Evolutionary conservation across 768 basidiomycete species (phyloP), one percentile per base, ranked within the genome.

Genomic region (Amanita jacksonii): DNA sequence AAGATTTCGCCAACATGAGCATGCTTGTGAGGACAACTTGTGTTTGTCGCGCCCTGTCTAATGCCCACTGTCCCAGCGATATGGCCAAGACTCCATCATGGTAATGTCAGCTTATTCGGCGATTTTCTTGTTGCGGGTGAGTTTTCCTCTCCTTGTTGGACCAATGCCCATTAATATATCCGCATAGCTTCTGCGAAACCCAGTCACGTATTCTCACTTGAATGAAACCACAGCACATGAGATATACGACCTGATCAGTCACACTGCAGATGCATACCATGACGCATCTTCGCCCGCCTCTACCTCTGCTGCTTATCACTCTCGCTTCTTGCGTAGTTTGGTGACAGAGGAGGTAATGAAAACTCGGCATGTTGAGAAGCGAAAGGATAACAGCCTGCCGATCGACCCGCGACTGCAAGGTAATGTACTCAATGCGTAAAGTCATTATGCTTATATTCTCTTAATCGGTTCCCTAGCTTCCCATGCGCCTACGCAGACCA

Each of bases 81-180:
- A 90, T 52, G 76, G 82, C 6, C 88, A 90, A 65, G 87, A 90
- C 57, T 81, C 84, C 4, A 77, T 87, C 48, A 80, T 82, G 6
- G 76, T 84, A 36, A 90, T 90, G 87, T 84, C 83, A 15, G 88
- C 85, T 19, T 90, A 90, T 54, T 77, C 83, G 37, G 86, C 87
- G 15, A 77, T 90, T 28, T 82, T 87, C 56, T 63, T 91, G 50
- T 65, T 90, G 51, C 81, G 73, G 70, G 88, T 84, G 56, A 41
- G 61, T 52, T 9, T 24, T 38, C 9, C 7, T 16, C 44, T 28
- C 16, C 24, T 24, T 31, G n/a, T 13, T 49, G 47, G 24, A 42
- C 30, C 1, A 23, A 27, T 27, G 24, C n/a, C 13, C 20, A 19
- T 37, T 39, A 15, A 35, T 44, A 43, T 44, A 32, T 22, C 38